Base-by-base conservation (phyloP, 2,329 filamentous ascomycete species). In the Cladophialophora bantiana region DNA sequence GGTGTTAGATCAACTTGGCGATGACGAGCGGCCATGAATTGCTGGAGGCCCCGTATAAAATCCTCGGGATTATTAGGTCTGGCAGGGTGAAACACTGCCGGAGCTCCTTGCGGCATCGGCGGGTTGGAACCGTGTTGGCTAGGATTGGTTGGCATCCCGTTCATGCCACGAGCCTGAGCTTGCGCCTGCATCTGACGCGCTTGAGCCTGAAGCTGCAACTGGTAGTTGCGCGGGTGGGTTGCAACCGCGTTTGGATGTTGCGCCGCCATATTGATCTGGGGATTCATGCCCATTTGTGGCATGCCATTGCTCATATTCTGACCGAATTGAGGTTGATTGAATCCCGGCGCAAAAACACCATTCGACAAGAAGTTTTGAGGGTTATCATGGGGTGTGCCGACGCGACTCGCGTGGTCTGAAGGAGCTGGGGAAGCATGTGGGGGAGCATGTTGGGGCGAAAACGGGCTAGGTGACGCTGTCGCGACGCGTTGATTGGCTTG, bases 391-490 rank as follows among this genome's bases (percentile, higher is more conserved):
- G 91, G 90, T 7, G 91, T 93, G 64, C 84, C 84, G 38, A 85
- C 83, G 64, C 85, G 80, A 73, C 88, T 88, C 34, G 84, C 85
- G 73, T 92, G 90, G 69, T 95, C 91, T 31, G 91, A 90, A 4
- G 90, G 88, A 15, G 90, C 87, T 10, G 92, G 91, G 2, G 92
- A 95, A 67, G 89, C 85, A 75, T 94, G 91, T 15, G 86, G 80
- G 42, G 84, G 86, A 73, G 92, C 91, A 75, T 91, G 90, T 72
- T 91, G 90, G 71, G 91, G 91, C 1, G 91, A 94, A 77, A 96
- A 97, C 0, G 93, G 92, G 78, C 95, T 94, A 3, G 95, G 94
- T 36, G 95, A 98, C 52, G 93, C 90, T 54, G 94, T 97, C 71
- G 93, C 90, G 78, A 98, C 92, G 75, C 93, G 85, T 76, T 93